These are phyloP conservation scores for Trichoderma polysporum DNA, from an alignment of 2,329 filamentous ascomycete species.

Conservation along the genomic window DNA sequence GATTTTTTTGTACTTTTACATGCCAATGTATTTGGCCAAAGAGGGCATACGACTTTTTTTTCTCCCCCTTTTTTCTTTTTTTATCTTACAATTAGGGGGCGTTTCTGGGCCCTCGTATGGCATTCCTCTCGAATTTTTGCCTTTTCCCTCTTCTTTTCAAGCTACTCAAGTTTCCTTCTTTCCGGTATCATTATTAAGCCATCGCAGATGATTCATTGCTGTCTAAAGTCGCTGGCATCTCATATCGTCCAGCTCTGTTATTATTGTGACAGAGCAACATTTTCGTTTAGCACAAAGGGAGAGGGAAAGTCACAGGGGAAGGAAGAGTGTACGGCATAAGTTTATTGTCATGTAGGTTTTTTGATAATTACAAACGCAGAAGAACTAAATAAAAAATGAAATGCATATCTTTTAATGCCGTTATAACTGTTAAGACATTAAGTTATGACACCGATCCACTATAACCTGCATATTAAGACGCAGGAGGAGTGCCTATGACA, in stretches of 20 bases:
- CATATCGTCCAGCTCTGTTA: not conserved
- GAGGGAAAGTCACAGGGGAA: not conserved
- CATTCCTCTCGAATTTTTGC: not conserved
- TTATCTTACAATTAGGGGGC: not conserved
- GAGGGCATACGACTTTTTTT: not conserved
- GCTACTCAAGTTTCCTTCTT: not conserved
- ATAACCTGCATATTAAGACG: too few species aligned
- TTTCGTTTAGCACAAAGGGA: not conserved
- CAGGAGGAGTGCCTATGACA: too few species aligned
- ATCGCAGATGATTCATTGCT: not conserved
- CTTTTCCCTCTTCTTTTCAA: not conserved
- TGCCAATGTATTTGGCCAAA: not conserved
- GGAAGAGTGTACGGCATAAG: not conserved
- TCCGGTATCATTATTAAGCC: not conserved
- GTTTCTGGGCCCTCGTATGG: not conserved
- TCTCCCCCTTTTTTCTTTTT: not conserved
- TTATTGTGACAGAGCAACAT: not conserved
- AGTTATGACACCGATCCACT: too few species aligned
- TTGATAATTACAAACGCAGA: not conserved
- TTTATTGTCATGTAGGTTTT: not conserved
- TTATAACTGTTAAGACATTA: too few species aligned
- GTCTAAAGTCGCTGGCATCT: not conserved
- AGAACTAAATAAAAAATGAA: not conserved
- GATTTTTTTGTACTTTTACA: not conserved
- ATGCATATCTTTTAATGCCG: not conserved